Evolutionary conservation across 768 basidiomycete genomes (phyloP).

Genomic region (Boletus vinaceobasis): DNA sequence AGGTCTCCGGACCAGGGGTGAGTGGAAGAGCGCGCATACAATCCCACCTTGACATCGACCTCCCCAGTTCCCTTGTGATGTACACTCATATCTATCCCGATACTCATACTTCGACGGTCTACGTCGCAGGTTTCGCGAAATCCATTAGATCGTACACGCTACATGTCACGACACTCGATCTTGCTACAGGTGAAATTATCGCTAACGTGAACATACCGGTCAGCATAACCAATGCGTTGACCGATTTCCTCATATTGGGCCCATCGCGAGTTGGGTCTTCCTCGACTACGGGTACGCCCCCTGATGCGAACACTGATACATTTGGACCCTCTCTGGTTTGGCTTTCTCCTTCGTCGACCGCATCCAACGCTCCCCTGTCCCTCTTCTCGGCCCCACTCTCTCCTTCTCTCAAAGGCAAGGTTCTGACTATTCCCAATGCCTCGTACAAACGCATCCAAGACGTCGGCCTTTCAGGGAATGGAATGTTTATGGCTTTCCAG

Average conservation of each 20-base stretch:
- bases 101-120: conserved; percentile 50
- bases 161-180: conserved; percentile 59
- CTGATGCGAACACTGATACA: neutral
- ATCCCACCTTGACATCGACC: neutral
- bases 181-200: conserved; percentile 51
- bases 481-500: conserved; percentile 58
- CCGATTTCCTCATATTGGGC: conserved; percentile 37
- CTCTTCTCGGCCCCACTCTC: conserved; percentile 42
- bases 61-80: conserved; percentile 55
- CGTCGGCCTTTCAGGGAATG: conserved; percentile 52
- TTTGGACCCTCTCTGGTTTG: conserved; percentile 31
- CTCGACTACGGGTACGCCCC: neutral
- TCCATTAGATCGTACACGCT: conserved; percentile 55
- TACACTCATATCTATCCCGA: conserved; percentile 61
- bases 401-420: conserved; percentile 49
- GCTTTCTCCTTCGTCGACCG: conserved; percentile 28
- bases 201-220: conserved; percentile 53
- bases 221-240: conserved; percentile 33
- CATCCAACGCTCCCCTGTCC: conserved; percentile 9
- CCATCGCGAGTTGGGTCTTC: conserved; percentile 11
- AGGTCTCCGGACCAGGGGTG: conserved; percentile 65
- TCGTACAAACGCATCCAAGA: conserved; percentile 56
- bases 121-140: conserved; percentile 45
- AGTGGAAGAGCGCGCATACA: conserved; percentile 18
- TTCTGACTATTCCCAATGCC: conserved; percentile 39